Evolutionary conservation across 495 filamentous ascomycete genomes (phyloP), one percentile per base, ranked within the genome.

Genomic region (Neurospora sp.): DNA sequence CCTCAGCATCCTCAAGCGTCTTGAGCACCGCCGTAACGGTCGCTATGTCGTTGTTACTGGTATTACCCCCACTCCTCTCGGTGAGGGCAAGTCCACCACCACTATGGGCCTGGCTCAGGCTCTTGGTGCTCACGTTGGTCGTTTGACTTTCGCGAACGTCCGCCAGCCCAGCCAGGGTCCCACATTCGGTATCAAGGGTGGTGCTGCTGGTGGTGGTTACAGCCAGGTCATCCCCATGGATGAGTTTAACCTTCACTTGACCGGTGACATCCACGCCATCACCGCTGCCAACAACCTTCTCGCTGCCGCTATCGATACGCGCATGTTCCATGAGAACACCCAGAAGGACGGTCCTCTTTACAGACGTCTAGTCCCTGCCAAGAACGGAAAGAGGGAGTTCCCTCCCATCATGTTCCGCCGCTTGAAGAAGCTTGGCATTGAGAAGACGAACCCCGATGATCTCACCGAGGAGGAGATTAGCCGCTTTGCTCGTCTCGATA

Each of bases 171-270:
- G 93, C 78, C 96, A 98, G 85, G 96, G 96, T 11, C 96, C 96
- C 71, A 99, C 96, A 0, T 99, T 99, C 79, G 96, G 96, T 78
- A 98, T 99, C 86, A 99, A 99, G 85, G 96, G 96, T 62, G 96
- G 96, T 75, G 96, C 96, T 71, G 96, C 96, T 73, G 96, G 96
- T 78, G 96, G 96, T 76, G 96, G 96, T 18, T 99, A 97, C 86
- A 96, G 93, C 81, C 96, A 99, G 82, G 96, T 98, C 78, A 98
- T 99, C 76, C 96, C 96, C 71, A 99, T 99, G 96, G 96, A 99
- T 76, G 96, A 99, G 81, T 99, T 99, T 87, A 99, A 99, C 80
- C 86, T 99, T 75, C 96, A 99, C 80, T 84, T 99, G 80, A 99
- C 96, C 54, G 96, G 96, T 76, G 96, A 99, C 80, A 98, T 99